Conservation (phyloP, 768 basidiomycete species). For the Naganishia onofrii region DNA sequence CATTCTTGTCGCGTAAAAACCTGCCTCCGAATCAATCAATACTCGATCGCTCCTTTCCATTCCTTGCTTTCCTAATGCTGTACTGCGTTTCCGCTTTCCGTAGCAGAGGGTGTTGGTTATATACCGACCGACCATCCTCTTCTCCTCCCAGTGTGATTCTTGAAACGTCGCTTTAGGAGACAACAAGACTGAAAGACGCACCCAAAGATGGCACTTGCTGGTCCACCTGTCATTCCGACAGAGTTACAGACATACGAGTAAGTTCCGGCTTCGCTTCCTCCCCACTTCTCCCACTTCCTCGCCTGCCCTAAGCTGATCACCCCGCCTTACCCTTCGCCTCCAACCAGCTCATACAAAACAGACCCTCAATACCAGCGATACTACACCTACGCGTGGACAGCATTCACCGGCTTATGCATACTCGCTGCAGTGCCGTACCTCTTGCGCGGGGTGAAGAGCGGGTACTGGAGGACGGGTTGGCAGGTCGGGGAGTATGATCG, state of each 20-base stretch:
- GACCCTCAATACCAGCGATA: constrained; percentile 43
- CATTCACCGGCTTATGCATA: constrained; percentile 28
- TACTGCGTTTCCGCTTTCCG: too few relatives aligned
- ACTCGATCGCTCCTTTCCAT: too few relatives aligned
- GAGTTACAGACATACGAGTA: constrained; percentile 23
- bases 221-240: constrained; percentile 12
- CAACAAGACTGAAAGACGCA: too few relatives aligned
- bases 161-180: background rate
- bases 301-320: background rate
- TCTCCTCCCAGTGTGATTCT: background rate
- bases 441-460: constrained; percentile 25
- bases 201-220: constrained; percentile 7
- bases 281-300: background rate
- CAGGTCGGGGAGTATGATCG: background rate
- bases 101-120: background rate
- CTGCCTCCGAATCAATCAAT: too few relatives aligned
- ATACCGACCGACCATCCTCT: background rate
- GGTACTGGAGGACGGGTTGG: constrained; percentile 17
- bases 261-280: background rate
- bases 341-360: constrained; percentile 38
- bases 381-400: constrained; percentile 47
- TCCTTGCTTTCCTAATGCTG: too few relatives aligned
- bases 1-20: background rate
- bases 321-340: background rate
- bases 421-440: constrained; percentile 38